Base-by-base conservation (phyloP, 73 alveolate species). In the Diophrys appendiculata region DNA sequence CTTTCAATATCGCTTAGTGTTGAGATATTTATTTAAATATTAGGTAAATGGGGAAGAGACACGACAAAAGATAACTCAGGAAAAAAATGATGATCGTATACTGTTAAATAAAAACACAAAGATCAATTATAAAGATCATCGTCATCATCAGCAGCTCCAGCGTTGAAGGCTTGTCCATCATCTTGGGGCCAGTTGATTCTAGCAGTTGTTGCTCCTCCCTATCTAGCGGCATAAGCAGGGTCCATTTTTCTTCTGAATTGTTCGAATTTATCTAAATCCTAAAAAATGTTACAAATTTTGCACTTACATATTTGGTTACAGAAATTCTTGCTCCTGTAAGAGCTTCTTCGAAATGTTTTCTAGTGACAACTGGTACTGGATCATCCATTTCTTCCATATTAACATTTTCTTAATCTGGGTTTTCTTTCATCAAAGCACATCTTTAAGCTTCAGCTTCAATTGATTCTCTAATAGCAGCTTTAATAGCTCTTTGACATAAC, bases 401-500 rank as follows among this genome's bases (percentile, higher is more conserved):
- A 53, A 74, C 53, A 33, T 86, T n/a, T n/a, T n/a, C n/a, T n/a
- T n/a, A n/a, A n/a, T n/a, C n/a, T 33, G 97, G 92, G 84, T 90
- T 86, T 35, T 88, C 96, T 65, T 87, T 91, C 83, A 80, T 88
- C 77, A 95, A 92, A 30, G 96, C 96, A 67, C 88, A 93, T 68
- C 92, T 84, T 84, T 91, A 88, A 34, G 90, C 98, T 43, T 95
- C 99, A 53, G 97, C 97, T 89, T 95, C 98, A 83, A 95, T 95
- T 35, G 97, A 93, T 76, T 97, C 99, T 75, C 98, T 90, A 65
- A 97, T 95, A 23, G 99, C 99, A 68, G 98, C 94, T 81, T 96
- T 96, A 54, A 98, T 96, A 28, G 98, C 98, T 81, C 97, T 90
- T 83, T 96, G 96, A 78, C 99, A 96, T 31, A 96, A 83, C 87